Conservation (phyloP, 1,139 yeast species). For the Yamadazyma spencermartinsiae region DNA sequence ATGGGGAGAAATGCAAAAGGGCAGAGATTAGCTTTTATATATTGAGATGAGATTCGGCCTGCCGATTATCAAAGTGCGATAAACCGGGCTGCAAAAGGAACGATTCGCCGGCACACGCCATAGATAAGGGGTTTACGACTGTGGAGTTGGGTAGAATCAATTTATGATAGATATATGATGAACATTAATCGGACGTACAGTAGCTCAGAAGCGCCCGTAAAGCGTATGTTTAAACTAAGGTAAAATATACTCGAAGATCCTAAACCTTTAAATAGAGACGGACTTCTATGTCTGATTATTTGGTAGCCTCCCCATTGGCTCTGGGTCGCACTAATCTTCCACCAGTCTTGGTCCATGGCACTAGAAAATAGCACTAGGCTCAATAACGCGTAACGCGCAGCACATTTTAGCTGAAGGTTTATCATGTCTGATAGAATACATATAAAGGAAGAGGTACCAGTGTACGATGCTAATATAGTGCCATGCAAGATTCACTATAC, state of each 20-base stretch:
- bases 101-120: neutral
- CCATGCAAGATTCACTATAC: slow-evolving; percentile 42
- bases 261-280: too few species aligned
- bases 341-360: too few species aligned
- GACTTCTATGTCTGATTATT: neutral
- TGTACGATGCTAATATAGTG: slow-evolving; percentile 30
- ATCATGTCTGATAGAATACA: slow-evolving; percentile 18
- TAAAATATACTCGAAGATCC: too few species aligned
- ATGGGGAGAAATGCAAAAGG: neutral
- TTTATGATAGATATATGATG: too few species aligned
- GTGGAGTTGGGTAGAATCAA: too few species aligned
- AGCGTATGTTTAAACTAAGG: too few species aligned
- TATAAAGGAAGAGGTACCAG: slow-evolving; percentile 10
- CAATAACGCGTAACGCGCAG: too few species aligned
- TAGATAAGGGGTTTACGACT: neutral
- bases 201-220: too few species aligned
- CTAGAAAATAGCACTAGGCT: too few species aligned
- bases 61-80: neutral
- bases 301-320: neutral
- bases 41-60: slow-evolving; percentile 1
- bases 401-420: too few species aligned
- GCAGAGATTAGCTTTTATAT: slow-evolving; percentile 1
- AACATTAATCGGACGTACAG: too few species aligned
- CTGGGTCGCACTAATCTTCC: too few species aligned
- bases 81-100: neutral